Percentiles rank a stretch among this genome's conserved stretches.
These are phyloP conservation scores for Scopulariopsis brevicaulis DNA, from an alignment of 2,329 filamentous ascomycete species.

Conservation along the genomic window DNA sequence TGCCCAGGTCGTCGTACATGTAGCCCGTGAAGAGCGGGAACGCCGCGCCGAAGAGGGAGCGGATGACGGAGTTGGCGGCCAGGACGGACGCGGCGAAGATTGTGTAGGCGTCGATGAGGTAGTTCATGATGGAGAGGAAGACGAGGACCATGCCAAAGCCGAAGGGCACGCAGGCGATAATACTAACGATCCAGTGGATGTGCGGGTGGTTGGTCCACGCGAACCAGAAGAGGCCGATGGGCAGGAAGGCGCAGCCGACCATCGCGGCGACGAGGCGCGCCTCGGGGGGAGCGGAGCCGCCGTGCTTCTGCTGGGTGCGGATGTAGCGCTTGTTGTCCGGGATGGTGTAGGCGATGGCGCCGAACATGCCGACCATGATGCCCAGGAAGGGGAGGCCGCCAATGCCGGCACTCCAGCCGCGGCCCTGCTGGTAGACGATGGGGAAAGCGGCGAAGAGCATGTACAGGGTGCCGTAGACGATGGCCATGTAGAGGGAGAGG, in stretches of 20 bases:
- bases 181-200: conserved; percentile 46
- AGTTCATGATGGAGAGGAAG: conserved; percentile 55
- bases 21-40: conserved; percentile 62
- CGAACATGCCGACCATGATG: conserved; percentile 34
- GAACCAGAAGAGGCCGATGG: conserved; percentile 53
- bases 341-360: conserved; percentile 26
- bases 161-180: conserved; percentile 31
- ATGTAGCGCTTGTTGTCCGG: conserved; percentile 42
- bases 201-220: conserved; percentile 48
- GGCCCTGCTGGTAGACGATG: conserved; percentile 47
- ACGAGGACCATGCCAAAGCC: conserved; percentile 49
- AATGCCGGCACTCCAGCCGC: conserved; percentile 46
- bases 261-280: conserved; percentile 49
- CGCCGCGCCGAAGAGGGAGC: conserved; percentile 59
- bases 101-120: conserved; percentile 59
- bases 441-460: conserved; percentile 43
- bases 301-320: conserved; percentile 24
- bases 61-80: conserved; percentile 60
- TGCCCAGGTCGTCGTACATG: conserved; percentile 49
- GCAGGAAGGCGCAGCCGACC: conserved; percentile 45
- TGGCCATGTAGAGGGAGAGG: conserved; percentile 52
- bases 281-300: conserved; percentile 47
- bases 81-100: conserved; percentile 68
- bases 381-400: conserved; percentile 52
- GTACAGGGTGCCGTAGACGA: conserved; percentile 42